Evolutionary conservation across 129 eudicot genomes (phyloP).

Genomic region (Chrysanthemum seticuspe): DNA sequence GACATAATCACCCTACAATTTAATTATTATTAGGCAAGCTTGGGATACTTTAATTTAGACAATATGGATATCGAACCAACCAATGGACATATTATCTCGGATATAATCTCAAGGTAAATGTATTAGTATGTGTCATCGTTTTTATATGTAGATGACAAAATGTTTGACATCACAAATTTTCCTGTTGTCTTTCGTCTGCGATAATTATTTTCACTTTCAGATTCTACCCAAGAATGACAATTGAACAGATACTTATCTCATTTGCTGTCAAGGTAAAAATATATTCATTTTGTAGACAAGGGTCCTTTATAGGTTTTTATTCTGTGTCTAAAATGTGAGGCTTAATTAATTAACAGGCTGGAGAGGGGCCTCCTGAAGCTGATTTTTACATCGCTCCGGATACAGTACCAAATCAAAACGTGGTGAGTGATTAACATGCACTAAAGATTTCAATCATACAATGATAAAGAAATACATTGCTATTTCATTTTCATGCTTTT

Average conservation of each 20-base stretch:
- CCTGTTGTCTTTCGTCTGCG: not conserved
- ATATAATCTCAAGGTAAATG: constrained; percentile 34
- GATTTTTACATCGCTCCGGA: constrained; percentile 36
- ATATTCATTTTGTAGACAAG: constrained; percentile 7
- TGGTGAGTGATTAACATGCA: constrained; percentile 33
- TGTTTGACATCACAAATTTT: not conserved
- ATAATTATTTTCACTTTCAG: constrained; percentile 27
- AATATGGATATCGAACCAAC: constrained; percentile 31
- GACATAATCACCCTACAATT: not conserved
- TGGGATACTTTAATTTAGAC: constrained; percentile 19
- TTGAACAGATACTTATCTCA: constrained; percentile 31
- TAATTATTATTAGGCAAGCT: constrained; percentile 26
- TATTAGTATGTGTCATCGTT: not conserved
- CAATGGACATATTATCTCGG: constrained; percentile 20
- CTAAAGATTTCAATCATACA: not conserved
- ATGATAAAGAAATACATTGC: not conserved
- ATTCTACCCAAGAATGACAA: constrained; percentile 44
- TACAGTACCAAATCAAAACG: constrained; percentile 23
- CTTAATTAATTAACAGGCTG: constrained; percentile 31
- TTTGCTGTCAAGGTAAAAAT: constrained; percentile 33
- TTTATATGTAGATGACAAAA: not conserved
- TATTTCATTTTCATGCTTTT: not conserved
- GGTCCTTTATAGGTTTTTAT: not conserved
- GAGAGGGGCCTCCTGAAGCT: constrained; percentile 28
- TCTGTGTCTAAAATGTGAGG: constrained; percentile 7